Evolutionary conservation across 164 flowering plant species (phyloP), one percentile per base, ranked within the genome.

Genomic region (Vitis riparia): DNA sequence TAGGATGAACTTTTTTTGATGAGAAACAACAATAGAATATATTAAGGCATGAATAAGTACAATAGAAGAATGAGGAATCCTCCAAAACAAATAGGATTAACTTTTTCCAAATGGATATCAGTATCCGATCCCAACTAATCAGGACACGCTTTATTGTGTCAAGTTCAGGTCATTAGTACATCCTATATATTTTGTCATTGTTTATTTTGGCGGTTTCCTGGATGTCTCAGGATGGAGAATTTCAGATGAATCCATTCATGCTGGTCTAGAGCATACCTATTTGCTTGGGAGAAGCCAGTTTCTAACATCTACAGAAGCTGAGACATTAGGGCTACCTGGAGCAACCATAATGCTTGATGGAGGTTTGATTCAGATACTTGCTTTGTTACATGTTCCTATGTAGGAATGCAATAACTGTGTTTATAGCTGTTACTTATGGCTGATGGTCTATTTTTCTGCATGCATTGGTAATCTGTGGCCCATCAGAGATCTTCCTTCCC

Each of bases 211-310:
- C 60, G 47, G 12, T 61, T 50, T 49, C 17, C 3, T 63, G 37
- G 32, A 19, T 61, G 29, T 59, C 16, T 32, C 79, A 89, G 98
- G 93, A 27, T 93, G 95, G 95, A 78, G 71, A 67, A 68, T 91
- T 37, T 83, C 97, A 11, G 86, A 88, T 76, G 75, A 51, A 71
- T 86, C 97, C 53, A 84, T 93, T 68, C 87, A 83, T 76, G 67
- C 81, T 80, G 98, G 95, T 67, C 79, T 96, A 65, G 91, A 92
- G 84, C 66, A 62, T 6, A 83, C 98, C 51, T 61, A 30, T 71
- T 79, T 93, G 86, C 83, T 75, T 57, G 98, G 98, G 63, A 87
- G 98, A 88, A 82, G 90, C 71, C 99, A 96, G 66, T 87, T 89
- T 75, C 75, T 96, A 61, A 78, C 89, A 49, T 55, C 73, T 1